Conservation (phyloP, 164 flowering plant species). For the Akebia trifoliata region DNA sequence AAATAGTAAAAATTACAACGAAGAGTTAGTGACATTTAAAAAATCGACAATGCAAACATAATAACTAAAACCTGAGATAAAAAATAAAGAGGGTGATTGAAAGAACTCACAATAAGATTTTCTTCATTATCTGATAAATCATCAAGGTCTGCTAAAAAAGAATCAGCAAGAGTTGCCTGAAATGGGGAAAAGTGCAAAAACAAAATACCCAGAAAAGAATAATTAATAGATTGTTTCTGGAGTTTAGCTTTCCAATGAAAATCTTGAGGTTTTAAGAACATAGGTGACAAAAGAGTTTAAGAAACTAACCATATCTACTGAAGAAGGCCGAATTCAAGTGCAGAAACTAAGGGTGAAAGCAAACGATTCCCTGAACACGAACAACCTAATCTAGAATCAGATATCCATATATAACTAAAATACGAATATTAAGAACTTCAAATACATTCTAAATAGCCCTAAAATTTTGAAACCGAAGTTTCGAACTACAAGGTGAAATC, state of each 20-base stretch:
- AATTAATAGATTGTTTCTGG: neutral
- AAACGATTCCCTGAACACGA: neutral
- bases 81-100: no score
- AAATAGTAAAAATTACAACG: no score
- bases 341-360: constrained; percentile 8
- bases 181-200: no score
- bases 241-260: no score
- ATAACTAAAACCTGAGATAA: neutral
- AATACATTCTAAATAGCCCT: no score
- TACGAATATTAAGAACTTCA: neutral
- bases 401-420: neutral
- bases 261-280: no score
- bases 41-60: neutral
- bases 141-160: constrained; percentile 90
- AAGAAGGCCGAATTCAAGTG: neutral
- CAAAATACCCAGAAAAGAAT: neutral
- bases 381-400: no score
- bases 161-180: constrained; percentile 88
- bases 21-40: neutral
- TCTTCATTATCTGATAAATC: constrained; percentile 90
- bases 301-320: constrained; percentile 5
- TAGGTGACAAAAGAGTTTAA: neutral
- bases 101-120: constrained; percentile 44
- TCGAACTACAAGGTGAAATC: no score
- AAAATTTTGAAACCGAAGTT: no score